Conservation (phyloP, 2,329 filamentous ascomycete species). For the Thermochaetoides dissita region DNA sequence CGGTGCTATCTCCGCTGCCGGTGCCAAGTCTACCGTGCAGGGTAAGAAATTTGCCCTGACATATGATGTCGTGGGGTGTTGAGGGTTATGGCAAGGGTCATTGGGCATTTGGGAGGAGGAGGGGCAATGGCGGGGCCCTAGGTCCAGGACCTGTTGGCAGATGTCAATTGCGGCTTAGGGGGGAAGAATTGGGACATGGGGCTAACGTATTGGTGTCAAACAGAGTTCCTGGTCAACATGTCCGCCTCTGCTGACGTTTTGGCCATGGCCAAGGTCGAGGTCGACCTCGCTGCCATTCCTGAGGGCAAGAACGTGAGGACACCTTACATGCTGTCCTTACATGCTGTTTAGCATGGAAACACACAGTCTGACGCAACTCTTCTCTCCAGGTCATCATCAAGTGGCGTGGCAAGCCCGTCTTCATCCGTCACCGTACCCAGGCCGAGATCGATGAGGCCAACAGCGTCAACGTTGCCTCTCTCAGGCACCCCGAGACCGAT, state of each 20-base stretch:
- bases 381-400: constrained; percentile 79
- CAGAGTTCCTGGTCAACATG: constrained; percentile 99
- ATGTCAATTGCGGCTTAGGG: constrained; percentile 95
- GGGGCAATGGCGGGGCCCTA: not conserved
- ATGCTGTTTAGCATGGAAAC: no score
- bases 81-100: not conserved
- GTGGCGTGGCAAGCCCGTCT: constrained; percentile 99
- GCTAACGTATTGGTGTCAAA: constrained; percentile 13
- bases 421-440: constrained; percentile 94
- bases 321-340: not conserved
- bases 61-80: no score
- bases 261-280: constrained; percentile 98
- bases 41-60: constrained; percentile 48
- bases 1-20: constrained; percentile 80
- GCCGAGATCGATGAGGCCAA: constrained; percentile 93
- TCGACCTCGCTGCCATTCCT: constrained; percentile 80
- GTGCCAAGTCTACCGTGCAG: constrained; percentile 95
- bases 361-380: no score
- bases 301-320: constrained; percentile 97
- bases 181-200: constrained; percentile 46
- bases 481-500: constrained; percentile 86
- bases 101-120: not conserved
- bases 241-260: constrained; percentile 95
- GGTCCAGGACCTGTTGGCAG: constrained; percentile 32
- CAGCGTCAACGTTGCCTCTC: constrained; percentile 63